phyloP scores from a whole-genome alignment of 768 basidiomycete species.

The Russula olivacea region DNA sequence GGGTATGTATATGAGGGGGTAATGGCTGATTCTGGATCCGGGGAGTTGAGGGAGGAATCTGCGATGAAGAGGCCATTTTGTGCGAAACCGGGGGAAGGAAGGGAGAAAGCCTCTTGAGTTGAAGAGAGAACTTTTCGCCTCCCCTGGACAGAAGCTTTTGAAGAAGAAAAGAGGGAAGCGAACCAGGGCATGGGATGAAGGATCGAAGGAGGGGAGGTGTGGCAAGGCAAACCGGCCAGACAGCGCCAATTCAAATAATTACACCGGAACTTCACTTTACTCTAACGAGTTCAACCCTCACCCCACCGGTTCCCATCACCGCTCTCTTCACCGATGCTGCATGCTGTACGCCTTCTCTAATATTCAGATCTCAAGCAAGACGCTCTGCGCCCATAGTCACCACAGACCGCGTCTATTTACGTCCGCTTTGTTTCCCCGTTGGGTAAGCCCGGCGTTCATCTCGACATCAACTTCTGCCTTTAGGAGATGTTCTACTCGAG shows the following conservation, averaged over 20 bases:
- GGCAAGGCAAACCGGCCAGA: neutral
- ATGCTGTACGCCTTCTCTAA: neutral
- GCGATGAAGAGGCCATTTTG: conserved; percentile 58
- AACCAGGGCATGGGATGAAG: conserved; percentile 62
- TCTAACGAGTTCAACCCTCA: neutral
- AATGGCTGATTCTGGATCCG: conserved; percentile 43
- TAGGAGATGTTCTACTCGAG: neutral
- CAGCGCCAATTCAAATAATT: neutral
- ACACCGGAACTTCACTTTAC: neutral
- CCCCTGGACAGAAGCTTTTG: conserved; percentile 41
- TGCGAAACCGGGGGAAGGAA: conserved; percentile 61
- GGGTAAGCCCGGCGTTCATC: neutral
- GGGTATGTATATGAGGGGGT: conserved; percentile 71
- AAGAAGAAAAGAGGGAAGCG: conserved; percentile 53
- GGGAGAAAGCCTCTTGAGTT: conserved; percentile 84
- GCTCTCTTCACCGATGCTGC: neutral
- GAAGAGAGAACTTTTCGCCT: conserved; percentile 59
- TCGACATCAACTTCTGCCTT: neutral
- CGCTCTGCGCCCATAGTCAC: neutral
- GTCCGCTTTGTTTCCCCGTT: neutral
- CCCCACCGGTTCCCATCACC: neutral
- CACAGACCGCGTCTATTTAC: neutral
- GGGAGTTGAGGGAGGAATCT: conserved; percentile 42
- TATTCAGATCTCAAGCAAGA: neutral
- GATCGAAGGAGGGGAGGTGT: conserved; percentile 3